These are phyloP conservation scores for Oryza nivara DNA, from an alignment of 176 grass and related monocot species.

Conservation along the genomic window DNA sequence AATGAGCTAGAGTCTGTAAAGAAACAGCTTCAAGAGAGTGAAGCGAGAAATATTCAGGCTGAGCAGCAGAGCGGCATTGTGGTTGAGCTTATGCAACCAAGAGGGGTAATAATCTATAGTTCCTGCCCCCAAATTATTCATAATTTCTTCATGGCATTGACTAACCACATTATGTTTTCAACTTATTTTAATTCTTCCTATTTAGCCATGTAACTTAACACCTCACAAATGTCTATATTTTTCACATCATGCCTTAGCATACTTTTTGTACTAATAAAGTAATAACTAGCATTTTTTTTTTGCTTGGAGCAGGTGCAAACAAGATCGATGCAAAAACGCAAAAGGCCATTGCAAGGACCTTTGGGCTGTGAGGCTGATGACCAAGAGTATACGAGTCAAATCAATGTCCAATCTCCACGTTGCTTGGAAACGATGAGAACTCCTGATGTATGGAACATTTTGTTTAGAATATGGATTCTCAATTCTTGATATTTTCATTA, in stretches of 20 bases:
- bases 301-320: constrained; percentile 33
- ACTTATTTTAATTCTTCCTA: constrained; percentile 10
- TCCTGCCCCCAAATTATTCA: not conserved
- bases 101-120: constrained; percentile 25
- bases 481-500: not conserved
- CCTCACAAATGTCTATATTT: not conserved
- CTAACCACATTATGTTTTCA: not conserved
- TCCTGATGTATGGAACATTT: not conserved
- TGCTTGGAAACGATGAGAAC: not conserved
- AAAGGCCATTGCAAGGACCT: constrained; percentile 9
- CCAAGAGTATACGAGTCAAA: not conserved
- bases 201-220: not conserved
- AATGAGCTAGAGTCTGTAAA: constrained; percentile 5
- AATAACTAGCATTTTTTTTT: not conserved
- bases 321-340: constrained; percentile 36
- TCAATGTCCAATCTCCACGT: not conserved
- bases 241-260: not conserved
- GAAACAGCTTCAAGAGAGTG: constrained; percentile 40
- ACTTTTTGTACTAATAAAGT: not conserved
- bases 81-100: not conserved
- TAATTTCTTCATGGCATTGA: not conserved
- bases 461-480: not conserved
- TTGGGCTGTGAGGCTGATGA: not conserved
- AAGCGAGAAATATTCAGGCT: constrained; percentile 25
- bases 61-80: not conserved